A percentile compares a stretch with the other conserved stretches of the same genome.
These are phyloP conservation scores for Dactylellina parvicollis DNA, from an alignment of 2,329 filamentous ascomycete species.

Conservation along the genomic window DNA sequence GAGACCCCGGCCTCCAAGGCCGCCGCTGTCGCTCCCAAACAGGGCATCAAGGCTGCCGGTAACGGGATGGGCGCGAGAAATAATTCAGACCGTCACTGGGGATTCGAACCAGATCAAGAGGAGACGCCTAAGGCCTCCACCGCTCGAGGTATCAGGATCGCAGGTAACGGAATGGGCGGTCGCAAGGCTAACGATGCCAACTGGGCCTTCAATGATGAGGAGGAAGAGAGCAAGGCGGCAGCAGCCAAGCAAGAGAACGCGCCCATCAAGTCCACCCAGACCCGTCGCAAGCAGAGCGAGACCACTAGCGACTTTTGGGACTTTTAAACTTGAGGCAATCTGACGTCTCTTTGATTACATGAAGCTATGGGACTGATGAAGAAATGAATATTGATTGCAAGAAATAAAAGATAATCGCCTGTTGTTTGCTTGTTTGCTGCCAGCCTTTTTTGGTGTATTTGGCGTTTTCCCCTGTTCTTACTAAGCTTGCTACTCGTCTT, in stretches of 20 bases:
- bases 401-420: constrained; percentile 35
- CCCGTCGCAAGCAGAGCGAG: constrained; percentile 57
- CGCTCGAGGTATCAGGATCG: constrained; percentile 64
- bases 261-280: constrained; percentile 56
- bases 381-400: constrained; percentile 35
- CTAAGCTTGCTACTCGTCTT: constrained; percentile 18
- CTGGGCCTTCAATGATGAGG: constrained; percentile 69
- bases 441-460: constrained; percentile 46
- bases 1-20: neutral
- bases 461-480: constrained; percentile 46
- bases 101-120: constrained; percentile 67
- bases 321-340: constrained; percentile 58
- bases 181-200: constrained; percentile 66
- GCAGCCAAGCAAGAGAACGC: constrained; percentile 56
- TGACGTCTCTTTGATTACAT: neutral
- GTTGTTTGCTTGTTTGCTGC: constrained; percentile 25
- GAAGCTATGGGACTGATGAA: constrained; percentile 46
- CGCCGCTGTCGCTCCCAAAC: neutral
- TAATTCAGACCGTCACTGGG: constrained; percentile 68
- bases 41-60: constrained; percentile 55
- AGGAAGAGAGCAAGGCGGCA: constrained; percentile 59
- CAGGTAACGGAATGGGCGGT: constrained; percentile 74
- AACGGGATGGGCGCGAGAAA: constrained; percentile 72
- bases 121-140: constrained; percentile 62
- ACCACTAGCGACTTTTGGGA: constrained; percentile 60